phyloP scores from a whole-genome alignment of 768 basidiomycete genomes.

The Plicaturopsis crispa region DNA sequence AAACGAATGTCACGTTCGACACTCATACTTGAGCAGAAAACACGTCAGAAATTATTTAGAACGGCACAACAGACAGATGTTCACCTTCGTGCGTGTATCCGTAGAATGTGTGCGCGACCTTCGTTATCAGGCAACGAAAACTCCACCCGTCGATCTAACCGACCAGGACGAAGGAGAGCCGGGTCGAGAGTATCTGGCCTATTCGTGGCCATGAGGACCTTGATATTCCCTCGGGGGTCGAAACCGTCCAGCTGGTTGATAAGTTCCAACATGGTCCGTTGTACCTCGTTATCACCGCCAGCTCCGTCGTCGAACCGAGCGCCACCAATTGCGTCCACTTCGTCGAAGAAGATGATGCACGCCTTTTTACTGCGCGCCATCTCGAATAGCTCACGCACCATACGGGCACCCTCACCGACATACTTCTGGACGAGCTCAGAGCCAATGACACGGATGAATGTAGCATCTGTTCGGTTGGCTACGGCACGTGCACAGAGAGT shows the following conservation, averaged over 20 bases:
- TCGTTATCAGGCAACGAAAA: constrained; percentile 93
- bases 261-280: constrained; percentile 97
- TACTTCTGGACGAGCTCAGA: constrained; percentile 99
- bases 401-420: constrained; percentile 96
- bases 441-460: constrained; percentile 98
- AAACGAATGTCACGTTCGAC: constrained; percentile 96
- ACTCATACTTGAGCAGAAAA: constrained; percentile 67
- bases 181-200: constrained; percentile 81
- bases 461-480: constrained; percentile 96
- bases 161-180: constrained; percentile 90
- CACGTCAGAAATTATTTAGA: background rate
- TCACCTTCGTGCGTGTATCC: constrained; percentile 92
- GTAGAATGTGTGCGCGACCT: constrained; percentile 92
- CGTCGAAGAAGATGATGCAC: constrained; percentile 99
- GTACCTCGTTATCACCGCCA: constrained; percentile 98
- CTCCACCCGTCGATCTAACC: constrained; percentile 94
- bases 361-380: constrained; percentile 99
- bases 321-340: constrained; percentile 97
- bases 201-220: constrained; percentile 99
- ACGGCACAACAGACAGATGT: constrained; percentile 10
- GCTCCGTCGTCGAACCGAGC: constrained; percentile 98
- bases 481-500: constrained; percentile 98
- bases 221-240: constrained; percentile 98
- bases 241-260: constrained; percentile 99
- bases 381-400: constrained; percentile 98